Base-by-base conservation (phyloP, 257 asterid genomes). In the Galeopsis tetrahit region DNA sequence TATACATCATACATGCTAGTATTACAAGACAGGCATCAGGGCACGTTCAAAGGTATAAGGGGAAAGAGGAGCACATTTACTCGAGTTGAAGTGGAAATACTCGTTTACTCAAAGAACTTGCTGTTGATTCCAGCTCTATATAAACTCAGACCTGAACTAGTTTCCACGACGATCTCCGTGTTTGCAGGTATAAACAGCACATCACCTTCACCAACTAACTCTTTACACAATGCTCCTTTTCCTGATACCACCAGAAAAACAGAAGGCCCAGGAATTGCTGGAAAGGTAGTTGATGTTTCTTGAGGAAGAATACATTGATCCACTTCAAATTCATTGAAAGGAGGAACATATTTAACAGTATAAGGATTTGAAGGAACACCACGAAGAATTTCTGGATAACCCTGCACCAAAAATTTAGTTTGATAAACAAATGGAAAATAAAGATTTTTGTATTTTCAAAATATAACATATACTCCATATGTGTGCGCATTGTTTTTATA, bases 301-400 rank as follows among this genome's bases (percentile, higher is more conserved):
- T 60, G 65, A 63, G 98, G 98, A 64, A 95, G 96, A 46, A 83
- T 78, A 66, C 96, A 90, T 42, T 70, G 84, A 52, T 95, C 99
- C 15, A 95, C 95, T 88, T 95, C 99, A 48, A 95, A 95, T 76
- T 92, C 97, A 68, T 92, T 97, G 48, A 87, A 92, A 36, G 98
- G 99, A 43, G 99, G 96, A 31, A 61, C 79, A 66, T 87, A 95
- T 72, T 87, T 90, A 70, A 75, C 79, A 3, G 89, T 88, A 33
- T 87, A 88, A 8, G 88, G 89, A 74, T 84, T 81, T 61, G 90
- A 60, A 71, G 86, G 86, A 57, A 74, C 85, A 21, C 97, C 96
- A 5, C 72, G 79, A 5, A 92, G 88, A 51, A 90, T 82, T 56
- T 90, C 94, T 0, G 99, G 98, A 10, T 77, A 75, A 38, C 92